Evolutionary conservation across 768 basidiomycete species (phyloP).

Genomic region (Lactarius evosmus): DNA sequence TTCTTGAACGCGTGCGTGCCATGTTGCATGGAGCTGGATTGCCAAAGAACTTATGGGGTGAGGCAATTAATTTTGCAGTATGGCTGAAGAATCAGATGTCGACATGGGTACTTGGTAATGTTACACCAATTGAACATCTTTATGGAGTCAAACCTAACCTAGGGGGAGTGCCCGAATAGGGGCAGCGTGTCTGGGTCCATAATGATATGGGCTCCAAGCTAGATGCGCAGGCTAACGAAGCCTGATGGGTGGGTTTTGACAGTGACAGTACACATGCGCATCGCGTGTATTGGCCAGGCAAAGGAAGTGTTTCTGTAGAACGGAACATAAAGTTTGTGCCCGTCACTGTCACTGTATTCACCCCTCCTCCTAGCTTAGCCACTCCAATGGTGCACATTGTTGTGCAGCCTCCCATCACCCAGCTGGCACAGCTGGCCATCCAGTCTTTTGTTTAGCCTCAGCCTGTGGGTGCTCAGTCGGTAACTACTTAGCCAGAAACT

Average conservation of each 20-base stretch:
- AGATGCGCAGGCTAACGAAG: no score
- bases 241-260: slow-evolving; percentile 1
- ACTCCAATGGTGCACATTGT: no score
- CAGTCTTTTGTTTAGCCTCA: no score
- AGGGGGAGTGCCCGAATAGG: not conserved
- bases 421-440: no score
- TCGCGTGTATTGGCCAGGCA: slow-evolving; percentile 5
- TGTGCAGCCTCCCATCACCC: no score
- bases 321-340: not conserved
- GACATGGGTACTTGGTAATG: not conserved
- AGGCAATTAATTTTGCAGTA: slow-evolving; percentile 26
- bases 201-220: no score
- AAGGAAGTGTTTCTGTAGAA: not conserved
- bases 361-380: not conserved
- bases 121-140: not conserved
- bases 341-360: not conserved
- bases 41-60: slow-evolving; percentile 38
- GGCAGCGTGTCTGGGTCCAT: no score
- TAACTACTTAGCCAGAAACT: no score
- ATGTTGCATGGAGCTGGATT: slow-evolving; percentile 34
- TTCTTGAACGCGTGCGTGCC: slow-evolving; percentile 35
- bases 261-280: not conserved
- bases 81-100: not conserved
- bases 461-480: no score
- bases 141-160: not conserved